phyloP scores from a whole-genome alignment of 441 rosid species.

The Biscutella laevigata region DNA sequence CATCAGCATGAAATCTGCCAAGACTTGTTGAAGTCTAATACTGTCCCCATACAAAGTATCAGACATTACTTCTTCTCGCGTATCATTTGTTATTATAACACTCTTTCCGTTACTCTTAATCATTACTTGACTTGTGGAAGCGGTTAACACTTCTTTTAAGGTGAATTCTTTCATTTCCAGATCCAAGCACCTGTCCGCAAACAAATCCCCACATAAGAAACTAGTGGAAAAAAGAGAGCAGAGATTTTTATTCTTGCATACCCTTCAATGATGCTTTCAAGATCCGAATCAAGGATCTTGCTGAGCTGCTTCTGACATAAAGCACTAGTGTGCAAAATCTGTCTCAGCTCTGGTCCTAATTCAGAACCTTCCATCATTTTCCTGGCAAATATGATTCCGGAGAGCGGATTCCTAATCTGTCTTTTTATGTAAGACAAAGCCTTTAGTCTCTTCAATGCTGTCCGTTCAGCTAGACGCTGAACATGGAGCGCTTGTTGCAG shows the following conservation, averaged over 20 bases:
- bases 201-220: conserved; percentile 1
- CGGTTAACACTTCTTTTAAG: conserved; percentile 47
- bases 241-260: conserved; percentile 24
- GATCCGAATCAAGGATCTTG: conserved; percentile 77
- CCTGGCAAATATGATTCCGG: conserved; percentile 62
- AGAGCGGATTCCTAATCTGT: conserved; percentile 69
- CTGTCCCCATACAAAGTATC: conserved; percentile 71
- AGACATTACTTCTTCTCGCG: conserved; percentile 44
- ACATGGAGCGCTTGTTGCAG: conserved; percentile 85
- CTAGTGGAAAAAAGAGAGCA: no score
- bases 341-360: conserved; percentile 60
- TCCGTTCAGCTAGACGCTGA: conserved; percentile 73
- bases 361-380: conserved; percentile 67
- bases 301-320: conserved; percentile 72
- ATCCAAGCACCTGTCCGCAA: conserved; percentile 51
- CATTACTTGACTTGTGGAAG: conserved; percentile 69
- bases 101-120: conserved; percentile 55
- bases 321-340: conserved; percentile 57
- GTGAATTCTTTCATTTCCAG: conserved; percentile 78
- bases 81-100: conserved; percentile 44
- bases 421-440: conserved; percentile 65
- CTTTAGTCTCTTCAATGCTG: conserved; percentile 64
- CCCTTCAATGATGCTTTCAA: conserved; percentile 79
- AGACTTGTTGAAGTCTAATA: conserved; percentile 74
- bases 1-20: conserved; percentile 57